phyloP scores from a whole-genome alignment of 805 yeast genomes.

The Zygosaccharomyces rouxii region DNA sequence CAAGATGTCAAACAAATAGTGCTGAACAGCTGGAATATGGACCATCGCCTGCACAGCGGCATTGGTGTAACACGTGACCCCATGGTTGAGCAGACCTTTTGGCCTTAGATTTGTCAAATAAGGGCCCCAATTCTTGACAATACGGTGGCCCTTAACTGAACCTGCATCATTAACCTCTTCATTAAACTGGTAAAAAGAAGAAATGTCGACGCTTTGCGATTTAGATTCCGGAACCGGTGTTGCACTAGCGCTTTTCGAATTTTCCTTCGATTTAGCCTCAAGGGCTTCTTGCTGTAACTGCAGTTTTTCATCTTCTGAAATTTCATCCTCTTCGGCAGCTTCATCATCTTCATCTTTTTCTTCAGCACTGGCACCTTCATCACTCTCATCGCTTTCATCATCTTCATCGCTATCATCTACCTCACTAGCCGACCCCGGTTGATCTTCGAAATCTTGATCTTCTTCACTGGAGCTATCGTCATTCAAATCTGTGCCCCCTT shows the following conservation, averaged over 20 bases:
- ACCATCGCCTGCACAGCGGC: slow-evolving; percentile 88
- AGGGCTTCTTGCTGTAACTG: slow-evolving; percentile 23
- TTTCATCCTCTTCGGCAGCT: slow-evolving; percentile 17
- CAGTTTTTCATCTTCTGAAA: slow-evolving; percentile 32
- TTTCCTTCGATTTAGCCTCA: slow-evolving; percentile 18
- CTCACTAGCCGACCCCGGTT: slow-evolving; percentile 23
- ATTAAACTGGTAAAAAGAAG: slow-evolving; percentile 52
- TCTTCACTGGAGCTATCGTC: slow-evolving; percentile 32
- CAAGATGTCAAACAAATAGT: slow-evolving; percentile 66
- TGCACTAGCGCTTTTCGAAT: not conserved
- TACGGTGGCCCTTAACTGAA: slow-evolving; percentile 51
- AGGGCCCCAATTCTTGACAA: slow-evolving; percentile 68
- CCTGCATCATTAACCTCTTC: slow-evolving; percentile 61
- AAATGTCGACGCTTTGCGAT: slow-evolving; percentile 47
- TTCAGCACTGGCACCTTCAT: slow-evolving; percentile 12
- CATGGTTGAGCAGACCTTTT: slow-evolving; percentile 79
- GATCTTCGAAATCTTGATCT: slow-evolving; percentile 31
- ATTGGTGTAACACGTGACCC: slow-evolving; percentile 96
- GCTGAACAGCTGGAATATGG: slow-evolving; percentile 87
- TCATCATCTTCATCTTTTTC: slow-evolving; percentile 28
- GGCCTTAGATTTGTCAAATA: slow-evolving; percentile 45
- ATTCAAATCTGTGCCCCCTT: slow-evolving; percentile 19
- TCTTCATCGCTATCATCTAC: slow-evolving; percentile 30
- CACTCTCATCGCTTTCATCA: slow-evolving; percentile 5
- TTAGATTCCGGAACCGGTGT: slow-evolving; percentile 7